A percentile compares a stretch with the other conserved stretches of the same genome.
phyloP scores from a whole-genome alignment of 176 grass and related monocot genomes.

The Tillandsia leiboldiana region DNA sequence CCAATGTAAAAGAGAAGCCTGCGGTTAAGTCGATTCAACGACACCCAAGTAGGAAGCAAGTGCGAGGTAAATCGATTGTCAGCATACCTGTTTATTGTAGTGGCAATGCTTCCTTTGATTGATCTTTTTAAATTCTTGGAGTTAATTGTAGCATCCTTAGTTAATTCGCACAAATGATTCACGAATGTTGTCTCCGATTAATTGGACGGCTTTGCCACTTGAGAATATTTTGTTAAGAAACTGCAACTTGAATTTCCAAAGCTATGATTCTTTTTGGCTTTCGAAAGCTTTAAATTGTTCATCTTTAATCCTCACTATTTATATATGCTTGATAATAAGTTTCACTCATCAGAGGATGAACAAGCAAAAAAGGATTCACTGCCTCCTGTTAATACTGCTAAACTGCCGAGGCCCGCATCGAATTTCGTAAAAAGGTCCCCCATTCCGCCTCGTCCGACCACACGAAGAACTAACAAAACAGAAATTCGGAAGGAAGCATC shows the following conservation, averaged over 20 bases:
- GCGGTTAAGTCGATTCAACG: neutral
- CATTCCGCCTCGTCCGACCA: constrained; percentile 1
- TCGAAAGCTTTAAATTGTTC: neutral
- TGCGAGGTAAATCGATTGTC: neutral
- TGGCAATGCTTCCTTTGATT: neutral
- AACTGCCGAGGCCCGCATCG: constrained; percentile 15
- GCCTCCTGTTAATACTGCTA: neutral
- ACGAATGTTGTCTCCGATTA: too few species aligned
- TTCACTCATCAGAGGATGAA: neutral
- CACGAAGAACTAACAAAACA: constrained; percentile 3
- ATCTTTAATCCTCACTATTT: neutral
- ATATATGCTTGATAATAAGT: neutral
- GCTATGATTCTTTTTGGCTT: neutral
- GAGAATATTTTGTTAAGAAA: too few species aligned
- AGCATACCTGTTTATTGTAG: neutral
- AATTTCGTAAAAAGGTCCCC: constrained; percentile 24
- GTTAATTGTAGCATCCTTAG: neutral
- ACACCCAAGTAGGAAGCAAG: neutral
- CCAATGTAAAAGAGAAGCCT: constrained; percentile 14
- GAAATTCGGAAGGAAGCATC: neutral
- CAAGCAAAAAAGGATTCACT: neutral
- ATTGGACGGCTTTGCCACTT: too few species aligned
- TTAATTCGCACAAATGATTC: neutral
- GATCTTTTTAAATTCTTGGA: neutral
- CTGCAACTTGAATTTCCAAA: neutral